These are phyloP conservation scores for Zymoseptoria tritici DNA, from an alignment of 2,329 filamentous ascomycete genomes.

Conservation along the genomic window DNA sequence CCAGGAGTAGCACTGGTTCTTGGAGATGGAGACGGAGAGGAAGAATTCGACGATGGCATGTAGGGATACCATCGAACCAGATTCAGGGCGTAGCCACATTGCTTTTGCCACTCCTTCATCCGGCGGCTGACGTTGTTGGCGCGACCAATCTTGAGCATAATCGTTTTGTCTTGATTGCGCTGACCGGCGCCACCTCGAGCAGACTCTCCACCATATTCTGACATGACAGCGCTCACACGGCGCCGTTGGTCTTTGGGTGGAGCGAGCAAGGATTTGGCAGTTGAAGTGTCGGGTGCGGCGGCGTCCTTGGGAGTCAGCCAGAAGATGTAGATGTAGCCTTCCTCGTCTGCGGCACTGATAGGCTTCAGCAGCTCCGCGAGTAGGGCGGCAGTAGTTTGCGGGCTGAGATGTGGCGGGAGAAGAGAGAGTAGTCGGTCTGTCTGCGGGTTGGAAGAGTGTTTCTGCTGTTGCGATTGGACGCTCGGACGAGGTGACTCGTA, in stretches of 20 bases:
- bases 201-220: slow-evolving; percentile 7
- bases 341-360: slow-evolving; percentile 65
- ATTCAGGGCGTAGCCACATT: slow-evolving; percentile 84
- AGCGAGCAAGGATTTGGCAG: slow-evolving; percentile 29
- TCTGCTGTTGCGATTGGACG: slow-evolving; percentile 4
- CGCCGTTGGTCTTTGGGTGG: slow-evolving; percentile 16
- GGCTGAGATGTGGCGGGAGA: slow-evolving; percentile 61
- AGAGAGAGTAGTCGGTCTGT: slow-evolving; percentile 49
- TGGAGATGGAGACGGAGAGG: slow-evolving; percentile 14
- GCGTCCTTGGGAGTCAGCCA: slow-evolving; percentile 70
- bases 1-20: slow-evolving; percentile 26
- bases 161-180: slow-evolving; percentile 47
- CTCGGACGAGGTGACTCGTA: slow-evolving; percentile 4
- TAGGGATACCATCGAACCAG: slow-evolving; percentile 91
- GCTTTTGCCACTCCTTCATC: slow-evolving; percentile 85
- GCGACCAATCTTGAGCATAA: slow-evolving; percentile 58
- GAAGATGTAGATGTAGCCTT: slow-evolving; percentile 98
- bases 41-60: slow-evolving; percentile 32
- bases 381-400: slow-evolving; percentile 61
- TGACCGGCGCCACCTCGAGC: neutral
- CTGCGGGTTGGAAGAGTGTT: slow-evolving; percentile 20
- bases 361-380: slow-evolving; percentile 70
- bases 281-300: slow-evolving; percentile 42
- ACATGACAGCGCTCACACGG: slow-evolving; percentile 29
- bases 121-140: slow-evolving; percentile 80